Conservation (phyloP, 257 asterid genomes). For the Echium plantagineum region DNA sequence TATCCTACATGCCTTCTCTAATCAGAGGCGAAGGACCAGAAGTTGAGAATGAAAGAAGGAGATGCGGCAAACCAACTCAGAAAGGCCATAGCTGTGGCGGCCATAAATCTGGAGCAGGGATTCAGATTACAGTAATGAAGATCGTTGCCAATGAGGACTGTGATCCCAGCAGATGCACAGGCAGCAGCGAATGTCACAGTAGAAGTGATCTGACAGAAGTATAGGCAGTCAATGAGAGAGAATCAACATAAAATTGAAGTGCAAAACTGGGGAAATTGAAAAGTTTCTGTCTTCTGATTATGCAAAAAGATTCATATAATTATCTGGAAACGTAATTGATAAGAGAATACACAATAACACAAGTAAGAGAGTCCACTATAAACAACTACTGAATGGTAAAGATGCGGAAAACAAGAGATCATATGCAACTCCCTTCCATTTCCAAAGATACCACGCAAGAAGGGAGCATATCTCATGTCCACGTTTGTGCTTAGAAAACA, state of each 20-base stretch:
- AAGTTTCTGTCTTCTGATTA: too few relatives aligned
- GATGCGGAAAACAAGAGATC: too few relatives aligned
- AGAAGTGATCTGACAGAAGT: conserved; percentile 54
- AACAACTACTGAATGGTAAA: too few relatives aligned
- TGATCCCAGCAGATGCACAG: conserved; percentile 86
- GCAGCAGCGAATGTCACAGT: conserved; percentile 92
- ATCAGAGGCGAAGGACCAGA: conserved; percentile 72
- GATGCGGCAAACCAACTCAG: conserved; percentile 76
- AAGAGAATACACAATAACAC: too few relatives aligned
- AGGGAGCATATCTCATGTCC: background rate
- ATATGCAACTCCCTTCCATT: too few relatives aligned
- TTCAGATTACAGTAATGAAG: conserved; percentile 51
- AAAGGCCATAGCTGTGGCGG: conserved; percentile 89
- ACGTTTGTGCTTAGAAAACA: background rate
- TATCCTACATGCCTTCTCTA: conserved; percentile 8
- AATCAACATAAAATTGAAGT: background rate
- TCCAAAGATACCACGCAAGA: too few relatives aligned
- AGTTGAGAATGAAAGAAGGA: conserved; percentile 64
- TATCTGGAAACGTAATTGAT: too few relatives aligned
- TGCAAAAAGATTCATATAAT: too few relatives aligned
- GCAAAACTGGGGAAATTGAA: too few relatives aligned
- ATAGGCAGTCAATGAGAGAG: background rate
- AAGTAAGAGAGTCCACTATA: too few relatives aligned
- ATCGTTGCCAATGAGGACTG: conserved; percentile 80
- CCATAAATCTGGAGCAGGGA: conserved; percentile 78